Conservation (phyloP, 768 basidiomycete species). For the Mycena pura region DNA sequence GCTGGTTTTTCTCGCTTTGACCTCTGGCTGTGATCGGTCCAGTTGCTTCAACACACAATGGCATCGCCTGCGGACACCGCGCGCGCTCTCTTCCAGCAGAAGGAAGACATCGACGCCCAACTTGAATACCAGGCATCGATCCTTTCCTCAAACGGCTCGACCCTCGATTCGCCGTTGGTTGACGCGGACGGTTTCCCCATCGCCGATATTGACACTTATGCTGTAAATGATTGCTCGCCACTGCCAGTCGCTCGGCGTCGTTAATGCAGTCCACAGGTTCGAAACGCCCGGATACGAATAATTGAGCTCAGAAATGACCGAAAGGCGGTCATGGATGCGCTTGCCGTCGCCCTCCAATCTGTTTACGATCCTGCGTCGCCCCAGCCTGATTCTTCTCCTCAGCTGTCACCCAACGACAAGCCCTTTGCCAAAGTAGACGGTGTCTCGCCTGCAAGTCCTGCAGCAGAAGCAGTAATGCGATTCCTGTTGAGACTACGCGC, state of each 20-base stretch:
- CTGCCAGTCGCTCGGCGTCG: slow-evolving; percentile 76
- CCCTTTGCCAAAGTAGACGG: slow-evolving; percentile 86
- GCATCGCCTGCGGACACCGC: slow-evolving; percentile 41
- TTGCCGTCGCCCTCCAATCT: slow-evolving; percentile 70
- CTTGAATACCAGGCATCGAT: slow-evolving; percentile 67
- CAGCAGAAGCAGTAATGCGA: slow-evolving; percentile 72
- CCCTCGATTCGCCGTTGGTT: slow-evolving; percentile 77
- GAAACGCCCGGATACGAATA: slow-evolving; percentile 48
- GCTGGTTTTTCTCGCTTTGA: not conserved
- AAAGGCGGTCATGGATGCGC: slow-evolving; percentile 65
- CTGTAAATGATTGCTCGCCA: slow-evolving; percentile 80
- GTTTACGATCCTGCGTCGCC: slow-evolving; percentile 63
- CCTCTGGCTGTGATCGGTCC: slow-evolving; percentile 5
- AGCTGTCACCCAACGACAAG: slow-evolving; percentile 21
- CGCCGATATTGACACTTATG: slow-evolving; percentile 83
- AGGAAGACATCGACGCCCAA: slow-evolving; percentile 76
- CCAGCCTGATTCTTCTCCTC: slow-evolving; percentile 30
- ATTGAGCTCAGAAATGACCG: slow-evolving; percentile 86
- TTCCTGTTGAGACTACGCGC: not conserved
- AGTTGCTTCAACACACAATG: not conserved
- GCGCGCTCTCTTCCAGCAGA: slow-evolving; percentile 67
- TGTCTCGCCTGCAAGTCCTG: slow-evolving; percentile 83
- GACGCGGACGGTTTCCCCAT: slow-evolving; percentile 91
- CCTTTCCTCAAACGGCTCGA: slow-evolving; percentile 65
- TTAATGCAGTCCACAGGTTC: slow-evolving; percentile 74